A percentile compares a stretch with the other conserved stretches of the same genome.
phyloP scores from a whole-genome alignment of 2,329 filamentous ascomycete species.

The Tympanopsis confertula region DNA sequence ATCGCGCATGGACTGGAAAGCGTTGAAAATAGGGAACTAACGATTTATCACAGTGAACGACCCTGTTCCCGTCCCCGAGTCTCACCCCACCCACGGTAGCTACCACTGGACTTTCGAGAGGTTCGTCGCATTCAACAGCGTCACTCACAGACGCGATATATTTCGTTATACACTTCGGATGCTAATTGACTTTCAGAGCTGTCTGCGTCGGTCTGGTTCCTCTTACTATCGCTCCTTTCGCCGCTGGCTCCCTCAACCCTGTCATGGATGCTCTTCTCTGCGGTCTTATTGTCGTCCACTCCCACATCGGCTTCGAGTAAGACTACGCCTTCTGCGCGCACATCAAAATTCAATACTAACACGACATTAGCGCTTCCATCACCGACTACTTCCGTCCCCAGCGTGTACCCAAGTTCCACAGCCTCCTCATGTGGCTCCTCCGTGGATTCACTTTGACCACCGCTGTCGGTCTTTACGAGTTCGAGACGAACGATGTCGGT shows the following conservation, averaged over 20 bases:
- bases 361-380: constrained; percentile 40
- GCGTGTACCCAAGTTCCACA: constrained; percentile 56
- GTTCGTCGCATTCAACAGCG: constrained; percentile 19
- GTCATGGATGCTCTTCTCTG: constrained; percentile 77
- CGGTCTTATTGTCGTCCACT: constrained; percentile 75
- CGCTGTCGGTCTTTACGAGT: constrained; percentile 87
- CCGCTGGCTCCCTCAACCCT: constrained; percentile 81
- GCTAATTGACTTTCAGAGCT: constrained; percentile 33
- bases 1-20: constrained; percentile 1
- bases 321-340: constrained; percentile 15
- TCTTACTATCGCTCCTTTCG: constrained; percentile 81
- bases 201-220: constrained; percentile 74
- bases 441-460: constrained; percentile 69
- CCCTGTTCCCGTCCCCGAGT: constrained; percentile 60
- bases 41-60: constrained; percentile 62
- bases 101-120: constrained; percentile 96
- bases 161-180: not conserved
- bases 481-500: constrained; percentile 97
- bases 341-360: not conserved
- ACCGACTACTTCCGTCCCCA: constrained; percentile 79
- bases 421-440: constrained; percentile 64
- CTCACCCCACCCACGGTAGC: constrained; percentile 73
- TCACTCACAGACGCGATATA: not conserved
- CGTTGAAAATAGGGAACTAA: not conserved
- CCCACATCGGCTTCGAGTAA: constrained; percentile 84